Evolutionary conservation across 2,329 filamentous ascomycete genomes (phyloP).

Genomic region (Coleophoma crateriformis): DNA sequence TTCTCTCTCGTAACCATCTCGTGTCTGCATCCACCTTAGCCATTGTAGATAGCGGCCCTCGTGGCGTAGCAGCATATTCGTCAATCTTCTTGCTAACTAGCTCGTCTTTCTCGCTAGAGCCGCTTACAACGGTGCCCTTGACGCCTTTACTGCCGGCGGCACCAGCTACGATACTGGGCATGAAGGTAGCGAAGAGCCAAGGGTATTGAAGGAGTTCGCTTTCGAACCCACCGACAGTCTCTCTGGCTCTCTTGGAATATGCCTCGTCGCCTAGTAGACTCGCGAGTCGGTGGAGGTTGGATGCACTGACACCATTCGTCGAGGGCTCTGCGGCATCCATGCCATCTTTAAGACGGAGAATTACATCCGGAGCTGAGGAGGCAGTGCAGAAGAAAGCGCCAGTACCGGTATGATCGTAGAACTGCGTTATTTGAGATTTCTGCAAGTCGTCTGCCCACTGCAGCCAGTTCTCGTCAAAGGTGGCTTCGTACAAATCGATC

Average conservation of each 20-base stretch:
- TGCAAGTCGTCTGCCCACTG: conserved; percentile 80
- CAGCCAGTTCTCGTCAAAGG: conserved; percentile 69
- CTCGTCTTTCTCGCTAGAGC: conserved; percentile 15
- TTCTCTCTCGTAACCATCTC: conserved; percentile 44
- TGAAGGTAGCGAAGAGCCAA: conserved; percentile 79
- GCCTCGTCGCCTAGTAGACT: conserved; percentile 59
- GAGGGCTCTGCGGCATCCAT: conserved; percentile 92
- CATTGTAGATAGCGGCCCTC: conserved; percentile 20
- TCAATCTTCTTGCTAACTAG: conserved; percentile 22
- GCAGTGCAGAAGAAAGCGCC: conserved; percentile 70
- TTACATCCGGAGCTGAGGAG: conserved; percentile 57
- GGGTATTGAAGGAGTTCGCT: conserved; percentile 90
- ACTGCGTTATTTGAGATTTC: conserved; percentile 66
- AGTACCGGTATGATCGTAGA: conserved; percentile 57
- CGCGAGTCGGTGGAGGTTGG: conserved; percentile 79
- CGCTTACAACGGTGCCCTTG: conserved; percentile 46
- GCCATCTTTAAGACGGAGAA: conserved; percentile 87
- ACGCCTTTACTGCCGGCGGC: conserved; percentile 53
- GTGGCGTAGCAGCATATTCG: conserved; percentile 23
- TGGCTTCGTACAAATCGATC: conserved; percentile 78
- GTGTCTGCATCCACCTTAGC: conserved; percentile 15
- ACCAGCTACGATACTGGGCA: conserved; percentile 69
- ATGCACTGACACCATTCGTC: conserved; percentile 80
- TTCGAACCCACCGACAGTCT: conserved; percentile 81
- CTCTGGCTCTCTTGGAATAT: conserved; percentile 60